A percentile compares a stretch with the other conserved stretches of the same genome.
These are phyloP conservation scores for Chytriomyces sp. DNA, from an alignment of 192 early-diverging fungal species.

Conservation along the genomic window DNA sequence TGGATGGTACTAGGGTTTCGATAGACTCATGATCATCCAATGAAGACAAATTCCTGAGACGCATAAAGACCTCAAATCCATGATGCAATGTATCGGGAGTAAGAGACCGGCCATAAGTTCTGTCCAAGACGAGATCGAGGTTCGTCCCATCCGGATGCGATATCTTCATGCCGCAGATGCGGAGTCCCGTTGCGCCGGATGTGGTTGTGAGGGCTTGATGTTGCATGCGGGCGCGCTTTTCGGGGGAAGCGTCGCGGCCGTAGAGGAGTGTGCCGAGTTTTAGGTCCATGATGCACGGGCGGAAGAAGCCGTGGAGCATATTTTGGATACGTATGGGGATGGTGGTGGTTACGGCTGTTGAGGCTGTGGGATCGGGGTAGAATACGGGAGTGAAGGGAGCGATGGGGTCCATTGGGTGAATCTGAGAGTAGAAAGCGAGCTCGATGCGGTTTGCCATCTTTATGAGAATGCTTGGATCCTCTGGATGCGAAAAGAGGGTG, in stretches of 20 bases:
- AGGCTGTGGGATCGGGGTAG: too few species aligned
- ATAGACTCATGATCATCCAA: too few species aligned
- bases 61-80: constrained; percentile 69
- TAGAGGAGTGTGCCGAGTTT: constrained; percentile 83
- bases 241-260: constrained; percentile 70
- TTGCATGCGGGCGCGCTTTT: constrained; percentile 70
- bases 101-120: constrained; percentile 57
- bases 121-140: constrained; percentile 9
- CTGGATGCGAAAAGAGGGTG: constrained; percentile 60
- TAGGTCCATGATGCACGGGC: constrained; percentile 82
- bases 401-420: constrained; percentile 36
- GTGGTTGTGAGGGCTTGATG: constrained; percentile 70
- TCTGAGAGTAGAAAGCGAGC: constrained; percentile 71
- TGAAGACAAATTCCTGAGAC: constrained; percentile 16
- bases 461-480: constrained; percentile 59
- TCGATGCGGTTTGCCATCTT: constrained; percentile 72
- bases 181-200: constrained; percentile 61
- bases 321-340: constrained; percentile 81
- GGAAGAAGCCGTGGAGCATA: constrained; percentile 62
- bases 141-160: constrained; percentile 12
- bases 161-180: constrained; percentile 70
- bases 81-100: constrained; percentile 55
- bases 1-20: constrained; percentile 45
- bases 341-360: background rate
- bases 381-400: constrained; percentile 2